phyloP scores from a whole-genome alignment of 1,284 basidiomycete species.

The Ustilago vetiveriae region DNA sequence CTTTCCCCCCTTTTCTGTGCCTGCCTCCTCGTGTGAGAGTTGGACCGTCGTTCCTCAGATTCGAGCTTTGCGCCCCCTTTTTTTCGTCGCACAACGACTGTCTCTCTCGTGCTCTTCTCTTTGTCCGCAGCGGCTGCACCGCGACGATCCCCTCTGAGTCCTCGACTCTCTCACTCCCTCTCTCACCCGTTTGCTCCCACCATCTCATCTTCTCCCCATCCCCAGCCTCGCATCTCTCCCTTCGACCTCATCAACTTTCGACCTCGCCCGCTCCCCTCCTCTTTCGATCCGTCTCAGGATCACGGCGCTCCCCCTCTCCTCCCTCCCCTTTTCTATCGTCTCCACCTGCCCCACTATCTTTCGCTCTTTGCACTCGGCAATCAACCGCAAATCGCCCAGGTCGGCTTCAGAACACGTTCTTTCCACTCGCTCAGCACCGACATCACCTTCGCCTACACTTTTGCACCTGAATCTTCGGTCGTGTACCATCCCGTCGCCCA shows the following conservation, averaged over 20 bases:
- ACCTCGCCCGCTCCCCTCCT: slow-evolving; percentile 6
- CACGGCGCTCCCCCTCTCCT: slow-evolving; percentile 5
- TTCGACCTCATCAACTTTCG: neutral
- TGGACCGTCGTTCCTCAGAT: too few relatives aligned
- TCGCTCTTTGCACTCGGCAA: neutral
- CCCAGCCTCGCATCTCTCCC: neutral
- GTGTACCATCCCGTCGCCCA: too few relatives aligned
- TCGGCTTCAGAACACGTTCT: slow-evolving; percentile 25
- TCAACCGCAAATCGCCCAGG: slow-evolving; percentile 23
- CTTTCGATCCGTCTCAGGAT: slow-evolving; percentile 12
- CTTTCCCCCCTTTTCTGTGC: neutral
- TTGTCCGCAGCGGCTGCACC: slow-evolving; percentile 1
- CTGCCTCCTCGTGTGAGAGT: neutral
- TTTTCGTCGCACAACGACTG: neutral
- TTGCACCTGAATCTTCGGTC: too few relatives aligned
- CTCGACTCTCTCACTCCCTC: too few relatives aligned
- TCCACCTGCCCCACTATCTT: neutral
- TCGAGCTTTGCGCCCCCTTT: neutral
- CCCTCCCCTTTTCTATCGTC: too few relatives aligned
- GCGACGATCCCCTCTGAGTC: slow-evolving; percentile 14
- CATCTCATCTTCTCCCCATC: slow-evolving; percentile 3
- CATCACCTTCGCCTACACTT: neutral
- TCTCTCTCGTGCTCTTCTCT: neutral
- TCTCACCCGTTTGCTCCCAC: neutral
- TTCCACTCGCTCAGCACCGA: slow-evolving; percentile 11